A percentile compares a stretch with the other conserved stretches of the same genome.
Conservation (phyloP, 1,284 basidiomycete species). For the Leccinum pseudoinsigne region DNA sequence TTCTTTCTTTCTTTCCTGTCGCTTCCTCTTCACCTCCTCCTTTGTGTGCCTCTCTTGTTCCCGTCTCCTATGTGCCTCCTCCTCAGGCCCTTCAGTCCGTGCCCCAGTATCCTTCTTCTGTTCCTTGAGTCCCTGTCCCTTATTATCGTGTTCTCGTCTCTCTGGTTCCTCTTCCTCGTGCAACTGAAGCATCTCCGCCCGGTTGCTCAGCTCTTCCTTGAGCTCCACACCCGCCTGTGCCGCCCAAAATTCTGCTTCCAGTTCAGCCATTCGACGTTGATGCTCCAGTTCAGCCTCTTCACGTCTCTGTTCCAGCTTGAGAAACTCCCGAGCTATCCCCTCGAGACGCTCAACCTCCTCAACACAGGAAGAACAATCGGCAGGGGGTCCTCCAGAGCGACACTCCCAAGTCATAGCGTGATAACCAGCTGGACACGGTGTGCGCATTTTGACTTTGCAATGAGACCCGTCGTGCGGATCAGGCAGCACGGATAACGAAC, state of each 20-base stretch:
- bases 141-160: background rate
- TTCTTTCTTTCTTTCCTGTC: background rate
- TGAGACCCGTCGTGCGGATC: slow-evolving; percentile 36
- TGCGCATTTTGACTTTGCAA: slow-evolving; percentile 22
- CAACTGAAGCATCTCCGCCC: background rate
- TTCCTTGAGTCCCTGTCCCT: background rate
- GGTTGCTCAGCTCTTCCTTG: background rate
- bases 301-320: background rate
- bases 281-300: slow-evolving; percentile 1
- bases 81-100: background rate
- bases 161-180: background rate
- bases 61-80: background rate
- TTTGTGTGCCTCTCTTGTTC: background rate
- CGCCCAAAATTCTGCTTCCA: background rate
- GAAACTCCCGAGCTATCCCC: background rate
- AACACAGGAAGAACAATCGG: background rate
- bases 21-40: background rate
- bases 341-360: background rate
- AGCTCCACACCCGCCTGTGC: background rate
- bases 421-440: background rate
- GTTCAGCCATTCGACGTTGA: background rate
- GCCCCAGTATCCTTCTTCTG: background rate
- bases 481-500: background rate
- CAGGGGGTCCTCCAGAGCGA: background rate
- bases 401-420: slow-evolving; percentile 4